Evolutionary conservation across 257 asterid species (phyloP), one percentile per base, ranked within the genome.

Genomic region (Cynanchum wilfordii): DNA sequence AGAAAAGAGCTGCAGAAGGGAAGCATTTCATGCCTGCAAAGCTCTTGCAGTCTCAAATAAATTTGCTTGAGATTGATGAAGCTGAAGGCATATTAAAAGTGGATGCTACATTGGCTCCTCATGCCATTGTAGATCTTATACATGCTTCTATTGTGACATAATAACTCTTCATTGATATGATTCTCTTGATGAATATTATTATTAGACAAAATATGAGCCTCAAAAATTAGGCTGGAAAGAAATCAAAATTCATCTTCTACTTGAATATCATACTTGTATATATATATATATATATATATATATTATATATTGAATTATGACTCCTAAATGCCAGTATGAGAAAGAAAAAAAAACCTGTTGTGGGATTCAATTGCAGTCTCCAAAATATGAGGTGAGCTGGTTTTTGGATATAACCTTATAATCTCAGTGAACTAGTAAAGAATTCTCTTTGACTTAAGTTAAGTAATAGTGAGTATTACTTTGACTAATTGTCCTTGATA

Each of bases 11-110:
- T 57, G 87, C 88, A 5, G 80, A 80, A 63, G 97, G 93, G 77
- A 81, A 84, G 20, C 96, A 94, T 83, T 94, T 91, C 89, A 90
- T 94, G 99, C 96, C 96, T 4, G 79, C 90, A 42, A 82, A 73
- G 42, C 92, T 94, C 52, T 84, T 94, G 88, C 89, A 86, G 71
- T 89, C 95, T 38, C 99, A 94, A 74, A 79, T 94, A 51, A 93
- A 89, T 72, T 85, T 80, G 81, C 93, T 94, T 30, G 88, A 89
- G 79, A 78, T 91, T 19, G 96, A 91, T 79, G 97, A 91, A 79
- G 80, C 85, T 40, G 98, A 94, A 85, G 90, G 90, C 20, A 86
- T 94, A 67, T 54, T 79, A 42, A 81, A 79, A 84, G 90, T 91
- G 36, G 97, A 91, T 82, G 97, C 92, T 66, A 85, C 97, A 13